A percentile compares a stretch with the other conserved stretches of the same genome.
These are phyloP conservation scores for Ophiocordyceps unilateralis DNA, from an alignment of 2,329 filamentous ascomycete genomes.

Conservation along the genomic window DNA sequence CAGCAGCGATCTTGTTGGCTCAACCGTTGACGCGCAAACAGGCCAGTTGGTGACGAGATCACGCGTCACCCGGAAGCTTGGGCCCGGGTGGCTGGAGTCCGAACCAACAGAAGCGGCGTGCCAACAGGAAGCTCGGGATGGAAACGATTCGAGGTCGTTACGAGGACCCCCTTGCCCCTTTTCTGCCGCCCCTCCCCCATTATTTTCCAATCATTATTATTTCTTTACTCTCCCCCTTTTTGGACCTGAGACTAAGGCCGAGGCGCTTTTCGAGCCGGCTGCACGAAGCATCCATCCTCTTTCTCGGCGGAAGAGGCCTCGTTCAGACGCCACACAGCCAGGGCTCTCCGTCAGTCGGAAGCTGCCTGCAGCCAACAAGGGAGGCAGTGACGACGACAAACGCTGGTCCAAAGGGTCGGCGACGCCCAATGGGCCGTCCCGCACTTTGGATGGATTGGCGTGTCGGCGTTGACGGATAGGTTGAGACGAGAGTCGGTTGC, in stretches of 20 bases:
- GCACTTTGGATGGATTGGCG: not conserved
- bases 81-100: not conserved
- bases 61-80: not conserved
- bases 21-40: not conserved
- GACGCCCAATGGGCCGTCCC: not conserved
- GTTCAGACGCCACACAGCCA: no score
- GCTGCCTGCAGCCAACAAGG: not conserved
- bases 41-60: not conserved
- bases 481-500: not conserved
- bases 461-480: not conserved
- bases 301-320: no score
- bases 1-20: not conserved
- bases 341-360: not conserved
- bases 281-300: not conserved
- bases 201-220: no score
- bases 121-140: not conserved
- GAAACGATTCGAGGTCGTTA: not conserved
- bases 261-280: not conserved
- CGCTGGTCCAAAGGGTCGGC: not conserved
- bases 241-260: no score
- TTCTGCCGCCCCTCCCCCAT: not conserved
- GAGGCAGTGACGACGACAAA: not conserved
- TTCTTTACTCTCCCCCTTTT: no score
- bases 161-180: not conserved
- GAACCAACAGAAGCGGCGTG: not conserved